Evolutionary conservation across 345 rosid genomes (phyloP).

Genomic region (Lepidium sativum): DNA sequence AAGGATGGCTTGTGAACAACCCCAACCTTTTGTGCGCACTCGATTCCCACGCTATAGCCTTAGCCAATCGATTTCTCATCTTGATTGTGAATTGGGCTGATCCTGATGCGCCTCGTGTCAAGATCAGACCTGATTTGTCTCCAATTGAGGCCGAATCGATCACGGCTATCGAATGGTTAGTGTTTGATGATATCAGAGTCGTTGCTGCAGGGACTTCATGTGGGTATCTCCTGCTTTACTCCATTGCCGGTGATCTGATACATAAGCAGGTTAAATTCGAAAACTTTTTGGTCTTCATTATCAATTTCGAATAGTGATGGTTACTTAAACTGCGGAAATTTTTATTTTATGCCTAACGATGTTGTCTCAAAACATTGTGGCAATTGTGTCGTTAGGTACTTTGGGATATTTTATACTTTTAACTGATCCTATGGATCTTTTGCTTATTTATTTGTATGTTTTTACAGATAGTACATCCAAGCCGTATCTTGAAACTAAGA

Average conservation of each 20-base stretch:
- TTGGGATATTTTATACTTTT: background rate
- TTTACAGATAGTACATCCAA: slow-evolving; percentile 53
- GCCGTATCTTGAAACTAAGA: slow-evolving; percentile 63
- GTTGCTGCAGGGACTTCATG: slow-evolving; percentile 73
- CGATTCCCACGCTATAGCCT: slow-evolving; percentile 59
- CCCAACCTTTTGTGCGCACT: slow-evolving; percentile 63
- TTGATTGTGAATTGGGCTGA: slow-evolving; percentile 68
- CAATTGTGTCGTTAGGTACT: background rate
- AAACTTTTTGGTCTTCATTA: background rate
- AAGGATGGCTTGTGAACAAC: slow-evolving; percentile 76
- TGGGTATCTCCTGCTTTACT: slow-evolving; percentile 64
- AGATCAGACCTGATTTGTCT: slow-evolving; percentile 83
- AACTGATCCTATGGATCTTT: background rate
- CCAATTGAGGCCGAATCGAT: slow-evolving; percentile 69
- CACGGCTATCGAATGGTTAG: slow-evolving; percentile 81
- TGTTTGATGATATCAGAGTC: slow-evolving; percentile 60
- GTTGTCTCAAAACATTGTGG: background rate
- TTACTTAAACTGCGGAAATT: background rate
- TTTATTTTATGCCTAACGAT: background rate
- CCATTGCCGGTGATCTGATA: slow-evolving; percentile 55
- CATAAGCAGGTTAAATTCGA: slow-evolving; percentile 53
- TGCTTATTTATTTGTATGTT: background rate
- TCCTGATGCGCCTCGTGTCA: slow-evolving; percentile 45
- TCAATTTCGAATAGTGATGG: background rate
- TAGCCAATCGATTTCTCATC: slow-evolving; percentile 50